Evolutionary conservation across 352 stramenopile genomes (phyloP).

Genomic region (Phytophthora foliorum): DNA sequence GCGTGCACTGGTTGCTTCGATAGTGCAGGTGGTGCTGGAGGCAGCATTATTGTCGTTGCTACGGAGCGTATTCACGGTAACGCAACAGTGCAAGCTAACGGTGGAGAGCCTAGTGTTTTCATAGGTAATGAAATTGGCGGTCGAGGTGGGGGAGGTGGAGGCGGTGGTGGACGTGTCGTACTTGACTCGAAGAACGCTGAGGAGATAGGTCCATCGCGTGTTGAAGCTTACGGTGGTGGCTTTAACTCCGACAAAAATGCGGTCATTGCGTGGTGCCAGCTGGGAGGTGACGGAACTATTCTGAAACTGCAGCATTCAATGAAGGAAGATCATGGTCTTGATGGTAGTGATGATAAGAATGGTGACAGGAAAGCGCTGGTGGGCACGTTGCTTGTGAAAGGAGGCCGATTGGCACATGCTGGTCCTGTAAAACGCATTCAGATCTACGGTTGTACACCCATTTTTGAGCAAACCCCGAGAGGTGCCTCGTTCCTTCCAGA

Average conservation of each 20-base stretch:
- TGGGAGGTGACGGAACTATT: constrained; percentile 83
- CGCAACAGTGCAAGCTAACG: constrained; percentile 58
- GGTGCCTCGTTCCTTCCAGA: constrained; percentile 64
- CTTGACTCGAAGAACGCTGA: constrained; percentile 55
- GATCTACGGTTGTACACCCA: constrained; percentile 82
- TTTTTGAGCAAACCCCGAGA: constrained; percentile 64
- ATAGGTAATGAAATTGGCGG: constrained; percentile 38
- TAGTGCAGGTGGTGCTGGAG: constrained; percentile 57
- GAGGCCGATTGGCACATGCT: constrained; percentile 56
- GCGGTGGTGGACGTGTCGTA: constrained; percentile 65
- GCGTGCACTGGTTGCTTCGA: constrained; percentile 62
- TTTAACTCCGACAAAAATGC: constrained; percentile 37
- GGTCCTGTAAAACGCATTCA: constrained; percentile 67
- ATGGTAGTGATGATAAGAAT: constrained; percentile 16
- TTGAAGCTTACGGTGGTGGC: constrained; percentile 66
- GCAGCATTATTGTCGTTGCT: constrained; percentile 57
- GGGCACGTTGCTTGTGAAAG: constrained; percentile 68
- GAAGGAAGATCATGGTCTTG: constrained; percentile 15
- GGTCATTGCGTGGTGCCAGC: constrained; percentile 77
- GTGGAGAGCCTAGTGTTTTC: constrained; percentile 57
- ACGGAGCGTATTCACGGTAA: constrained; percentile 51
- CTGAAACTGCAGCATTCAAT: constrained; percentile 60
- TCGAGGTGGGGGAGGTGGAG: constrained; percentile 63
- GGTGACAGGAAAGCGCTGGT: constrained; percentile 31
- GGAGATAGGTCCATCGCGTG: constrained; percentile 45